These are phyloP conservation scores for Rhytidiadelphus loreus DNA, from an alignment of 225 moss, liverwort and hornwort genomes.

Conservation along the genomic window DNA sequence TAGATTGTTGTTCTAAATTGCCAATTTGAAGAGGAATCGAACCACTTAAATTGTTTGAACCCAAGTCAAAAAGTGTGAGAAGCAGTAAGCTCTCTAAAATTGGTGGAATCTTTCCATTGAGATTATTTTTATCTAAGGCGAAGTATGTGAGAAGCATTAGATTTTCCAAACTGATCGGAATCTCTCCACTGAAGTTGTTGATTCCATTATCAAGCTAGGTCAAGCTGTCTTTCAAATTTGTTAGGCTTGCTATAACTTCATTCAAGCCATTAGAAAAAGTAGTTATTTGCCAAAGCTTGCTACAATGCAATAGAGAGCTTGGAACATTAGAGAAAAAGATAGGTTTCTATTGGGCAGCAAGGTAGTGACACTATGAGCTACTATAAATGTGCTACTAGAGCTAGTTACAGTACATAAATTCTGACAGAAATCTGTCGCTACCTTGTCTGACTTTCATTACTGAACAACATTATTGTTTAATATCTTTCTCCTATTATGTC, in stretches of 20 bases:
- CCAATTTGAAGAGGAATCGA: background rate
- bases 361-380: too few relatives aligned
- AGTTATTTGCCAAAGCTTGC: fast-evolving
- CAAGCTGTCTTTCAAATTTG: fast-evolving
- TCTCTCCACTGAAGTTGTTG: background rate
- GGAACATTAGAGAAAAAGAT: too few relatives aligned
- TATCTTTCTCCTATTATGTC: too few relatives aligned
- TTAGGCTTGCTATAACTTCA: fast-evolving
- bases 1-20: background rate
- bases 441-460: too few relatives aligned
- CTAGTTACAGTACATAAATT: too few relatives aligned
- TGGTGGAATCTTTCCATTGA: background rate
- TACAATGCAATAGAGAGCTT: fast-evolving
- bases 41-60: background rate
- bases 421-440: too few relatives aligned
- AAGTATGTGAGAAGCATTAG: background rate
- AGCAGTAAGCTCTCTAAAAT: fast-evolving
- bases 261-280: background rate
- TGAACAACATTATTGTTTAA: too few relatives aligned
- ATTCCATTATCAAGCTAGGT: background rate
- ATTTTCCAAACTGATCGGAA: background rate
- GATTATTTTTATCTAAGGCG: fast-evolving
- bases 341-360: too few relatives aligned
- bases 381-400: too few relatives aligned
- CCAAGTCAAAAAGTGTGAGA: background rate